A percentile compares a stretch with the other conserved stretches of the same genome.
These are phyloP conservation scores for Calonectria hongkongensis DNA, from an alignment of 2,329 filamentous ascomycete species.

Conservation along the genomic window DNA sequence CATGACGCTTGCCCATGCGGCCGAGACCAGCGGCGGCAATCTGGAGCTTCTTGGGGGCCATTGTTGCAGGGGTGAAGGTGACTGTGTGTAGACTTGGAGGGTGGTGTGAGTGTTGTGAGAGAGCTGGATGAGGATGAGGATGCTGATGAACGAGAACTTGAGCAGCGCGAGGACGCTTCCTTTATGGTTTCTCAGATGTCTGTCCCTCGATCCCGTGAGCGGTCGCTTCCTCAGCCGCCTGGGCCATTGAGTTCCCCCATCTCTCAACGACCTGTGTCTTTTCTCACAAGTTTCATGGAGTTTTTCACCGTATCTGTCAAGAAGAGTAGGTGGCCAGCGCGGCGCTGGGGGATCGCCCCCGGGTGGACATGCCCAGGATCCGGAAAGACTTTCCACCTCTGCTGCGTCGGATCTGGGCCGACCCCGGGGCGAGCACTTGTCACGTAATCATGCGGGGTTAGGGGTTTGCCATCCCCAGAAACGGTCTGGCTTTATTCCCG, in stretches of 20 bases:
- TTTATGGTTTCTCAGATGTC: conserved; percentile 31
- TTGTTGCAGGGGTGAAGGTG: conserved; percentile 17
- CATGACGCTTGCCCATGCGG: conserved; percentile 72
- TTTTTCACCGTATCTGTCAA: conserved; percentile 19
- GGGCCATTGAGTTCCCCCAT: conserved; percentile 25
- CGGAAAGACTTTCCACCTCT: conserved; percentile 35
- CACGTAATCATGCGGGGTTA: conserved; percentile 26
- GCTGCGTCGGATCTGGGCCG: background rate
- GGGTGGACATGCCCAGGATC: conserved; percentile 15
- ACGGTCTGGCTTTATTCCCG: conserved; percentile 11
- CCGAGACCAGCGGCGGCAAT: conserved; percentile 70
- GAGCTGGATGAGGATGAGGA: conserved; percentile 8
- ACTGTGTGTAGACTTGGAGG: background rate
- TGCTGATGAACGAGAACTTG: background rate
- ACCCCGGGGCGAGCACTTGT: background rate
- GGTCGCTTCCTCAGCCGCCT: conserved; percentile 4
- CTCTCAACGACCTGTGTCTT: conserved; percentile 16
- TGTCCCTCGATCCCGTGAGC: background rate
- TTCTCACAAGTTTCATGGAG: conserved; percentile 4
- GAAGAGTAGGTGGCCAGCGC: conserved; percentile 13
- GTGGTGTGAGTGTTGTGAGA: conserved; percentile 1
- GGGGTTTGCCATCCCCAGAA: background rate
- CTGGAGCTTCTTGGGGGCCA: conserved; percentile 58
- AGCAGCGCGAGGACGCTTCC: conserved; percentile 30
- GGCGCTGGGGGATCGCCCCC: background rate